A percentile compares a stretch with the other conserved stretches of the same genome.
Conservation (phyloP, 2,329 filamentous ascomycete species). For the Fusarium brachygibbosum region DNA sequence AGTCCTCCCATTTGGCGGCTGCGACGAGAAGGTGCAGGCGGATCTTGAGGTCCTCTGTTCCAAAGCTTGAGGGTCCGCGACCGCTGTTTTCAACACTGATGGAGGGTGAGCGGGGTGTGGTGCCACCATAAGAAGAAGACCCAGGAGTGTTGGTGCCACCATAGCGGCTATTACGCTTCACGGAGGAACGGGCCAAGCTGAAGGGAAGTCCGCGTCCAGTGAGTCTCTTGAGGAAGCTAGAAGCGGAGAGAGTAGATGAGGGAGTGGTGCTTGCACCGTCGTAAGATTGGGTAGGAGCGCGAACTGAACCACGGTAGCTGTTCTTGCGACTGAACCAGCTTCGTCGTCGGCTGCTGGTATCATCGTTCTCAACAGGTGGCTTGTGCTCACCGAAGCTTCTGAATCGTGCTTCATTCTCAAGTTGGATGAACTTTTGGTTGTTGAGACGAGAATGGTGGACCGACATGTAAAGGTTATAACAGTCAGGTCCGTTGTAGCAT, state of each 20-base stretch:
- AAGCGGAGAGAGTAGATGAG: conserved; percentile 74
- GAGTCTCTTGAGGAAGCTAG: conserved; percentile 85
- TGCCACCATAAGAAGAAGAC: conserved; percentile 64
- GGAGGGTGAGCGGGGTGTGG: conserved; percentile 69
- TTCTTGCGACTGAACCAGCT: conserved; percentile 75
- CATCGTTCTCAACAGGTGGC: conserved; percentile 62
- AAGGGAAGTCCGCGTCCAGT: conserved; percentile 79
- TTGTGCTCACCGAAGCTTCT: conserved; percentile 76
- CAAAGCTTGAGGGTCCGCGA: conserved; percentile 73
- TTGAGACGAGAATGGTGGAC: conserved; percentile 92
- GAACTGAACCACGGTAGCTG: conserved; percentile 73
- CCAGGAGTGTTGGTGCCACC: conserved; percentile 73
- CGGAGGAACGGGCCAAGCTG: conserved; percentile 84
- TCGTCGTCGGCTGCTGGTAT: conserved; percentile 62
- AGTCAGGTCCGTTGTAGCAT: conserved; percentile 80
- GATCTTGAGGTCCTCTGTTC: conserved; percentile 79
- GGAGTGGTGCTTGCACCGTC: conserved; percentile 78
- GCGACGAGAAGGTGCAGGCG: conserved; percentile 85
- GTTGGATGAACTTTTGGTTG: conserved; percentile 86
- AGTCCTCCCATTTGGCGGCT: conserved; percentile 88
- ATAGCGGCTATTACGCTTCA: conserved; percentile 68
- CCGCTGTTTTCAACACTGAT: conserved; percentile 67
- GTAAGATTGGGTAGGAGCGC: conserved; percentile 75
- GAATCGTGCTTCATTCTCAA: conserved; percentile 76
- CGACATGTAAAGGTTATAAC: conserved; percentile 83